These are phyloP conservation scores for Elsinoe fawcettii DNA, from an alignment of 2,329 filamentous ascomycete genomes.

Conservation along the genomic window DNA sequence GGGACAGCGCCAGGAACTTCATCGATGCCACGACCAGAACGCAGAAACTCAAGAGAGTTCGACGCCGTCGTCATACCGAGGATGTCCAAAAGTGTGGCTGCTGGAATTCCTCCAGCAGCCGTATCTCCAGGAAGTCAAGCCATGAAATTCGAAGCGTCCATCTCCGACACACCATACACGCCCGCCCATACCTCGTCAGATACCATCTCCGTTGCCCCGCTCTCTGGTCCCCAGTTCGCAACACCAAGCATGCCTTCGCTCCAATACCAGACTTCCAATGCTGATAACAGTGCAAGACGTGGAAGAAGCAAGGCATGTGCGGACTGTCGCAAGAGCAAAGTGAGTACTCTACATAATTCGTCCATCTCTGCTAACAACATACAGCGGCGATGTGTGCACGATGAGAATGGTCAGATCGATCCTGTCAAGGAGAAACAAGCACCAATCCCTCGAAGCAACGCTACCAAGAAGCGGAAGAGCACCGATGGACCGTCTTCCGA, in stretches of 20 bases:
- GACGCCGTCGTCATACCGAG: slow-evolving; percentile 7
- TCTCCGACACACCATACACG: background rate
- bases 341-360: slow-evolving; percentile 31
- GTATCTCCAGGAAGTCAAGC: background rate
- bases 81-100: slow-evolving; percentile 13
- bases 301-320: slow-evolving; percentile 55
- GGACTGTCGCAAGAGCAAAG: slow-evolving; percentile 61
- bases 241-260: slow-evolving; percentile 17
- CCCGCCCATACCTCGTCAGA: background rate
- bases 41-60: slow-evolving; percentile 13
- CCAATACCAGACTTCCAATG: background rate
- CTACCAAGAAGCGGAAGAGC: slow-evolving; percentile 46
- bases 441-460: slow-evolving; percentile 51
- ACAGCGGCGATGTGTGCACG: slow-evolving; percentile 59
- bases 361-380: slow-evolving; percentile 18
- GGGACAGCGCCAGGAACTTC: background rate
- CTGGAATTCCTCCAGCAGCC: slow-evolving; percentile 13
- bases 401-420: slow-evolving; percentile 57
- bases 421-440: slow-evolving; percentile 56
- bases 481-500: slow-evolving; percentile 33
- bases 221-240: background rate
- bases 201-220: slow-evolving; percentile 1
- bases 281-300: slow-evolving; percentile 24
- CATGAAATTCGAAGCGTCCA: background rate
- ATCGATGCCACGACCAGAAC: slow-evolving; percentile 8